phyloP scores from a whole-genome alignment of 192 early-diverging fungal genomes.

The Coemansia sp. region DNA sequence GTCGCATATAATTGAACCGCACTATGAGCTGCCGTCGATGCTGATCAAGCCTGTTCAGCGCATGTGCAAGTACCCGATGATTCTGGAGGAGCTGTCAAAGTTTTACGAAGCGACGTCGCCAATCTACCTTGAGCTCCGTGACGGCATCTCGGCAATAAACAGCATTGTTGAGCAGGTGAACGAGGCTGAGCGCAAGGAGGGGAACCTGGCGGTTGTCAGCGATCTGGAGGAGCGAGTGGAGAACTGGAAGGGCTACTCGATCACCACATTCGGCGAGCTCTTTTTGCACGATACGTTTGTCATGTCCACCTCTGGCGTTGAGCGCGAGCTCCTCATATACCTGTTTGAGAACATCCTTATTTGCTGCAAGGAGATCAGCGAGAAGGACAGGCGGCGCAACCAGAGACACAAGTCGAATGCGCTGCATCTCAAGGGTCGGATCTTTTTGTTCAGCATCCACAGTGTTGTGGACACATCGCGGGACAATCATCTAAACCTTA shows the following conservation, averaged over 20 bases:
- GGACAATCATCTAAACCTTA: conserved; percentile 55
- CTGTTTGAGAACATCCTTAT: conserved; percentile 93
- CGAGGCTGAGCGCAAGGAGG: conserved; percentile 86
- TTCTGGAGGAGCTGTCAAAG: conserved; percentile 65
- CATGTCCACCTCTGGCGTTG: conserved; percentile 77
- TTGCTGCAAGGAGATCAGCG: conserved; percentile 85
- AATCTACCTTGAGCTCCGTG: conserved; percentile 62
- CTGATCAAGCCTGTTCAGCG: conserved; percentile 98
- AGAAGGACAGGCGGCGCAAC: conserved; percentile 66
- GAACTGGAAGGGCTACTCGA: conserved; percentile 87
- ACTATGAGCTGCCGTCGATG: conserved; percentile 84
- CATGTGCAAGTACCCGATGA: conserved; percentile 96
- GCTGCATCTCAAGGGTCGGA: conserved; percentile 82
- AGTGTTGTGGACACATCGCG: conserved; percentile 67
- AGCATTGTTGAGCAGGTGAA: conserved; percentile 88
- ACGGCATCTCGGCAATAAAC: conserved; percentile 81
- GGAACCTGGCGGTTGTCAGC: conserved; percentile 77
- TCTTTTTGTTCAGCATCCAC: conserved; percentile 81
- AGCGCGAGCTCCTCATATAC: conserved; percentile 83
- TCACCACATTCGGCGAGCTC: conserved; percentile 76
- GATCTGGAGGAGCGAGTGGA: conserved; percentile 84
- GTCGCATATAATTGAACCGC: conserved; percentile 75
- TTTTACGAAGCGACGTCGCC: conserved; percentile 61
- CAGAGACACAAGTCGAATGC: conserved; percentile 44
- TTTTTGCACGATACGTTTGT: conserved; percentile 85